These are phyloP conservation scores for Boletus coccyginus DNA, from an alignment of 768 basidiomycete species.

Conservation along the genomic window DNA sequence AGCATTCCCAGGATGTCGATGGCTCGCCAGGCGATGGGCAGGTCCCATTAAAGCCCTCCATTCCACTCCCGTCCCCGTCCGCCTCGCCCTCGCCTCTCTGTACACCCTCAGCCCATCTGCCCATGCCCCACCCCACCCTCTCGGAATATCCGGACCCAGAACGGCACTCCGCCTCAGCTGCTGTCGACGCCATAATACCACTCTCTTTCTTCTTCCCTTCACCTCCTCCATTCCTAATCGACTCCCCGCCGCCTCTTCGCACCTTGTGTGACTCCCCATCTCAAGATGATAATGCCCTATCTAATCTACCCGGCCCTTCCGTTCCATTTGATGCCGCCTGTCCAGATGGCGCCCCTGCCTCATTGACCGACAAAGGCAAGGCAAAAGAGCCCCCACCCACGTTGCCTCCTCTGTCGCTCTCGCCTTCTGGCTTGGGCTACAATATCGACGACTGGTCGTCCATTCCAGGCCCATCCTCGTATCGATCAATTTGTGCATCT, in stretches of 20 bases:
- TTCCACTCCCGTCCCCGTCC: not conserved
- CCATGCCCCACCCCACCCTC: constrained; percentile 11
- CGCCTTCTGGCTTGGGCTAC: constrained; percentile 50
- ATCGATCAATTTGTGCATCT: constrained; percentile 34
- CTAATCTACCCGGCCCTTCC: constrained; percentile 28
- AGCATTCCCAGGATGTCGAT: constrained; percentile 45
- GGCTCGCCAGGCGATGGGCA: constrained; percentile 29
- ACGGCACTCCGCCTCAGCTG: not conserved
- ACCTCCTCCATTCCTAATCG: constrained; percentile 9
- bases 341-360: constrained; percentile 17
- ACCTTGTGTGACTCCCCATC: constrained; percentile 7
- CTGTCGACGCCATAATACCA: not conserved
- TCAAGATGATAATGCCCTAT: constrained; percentile 10
- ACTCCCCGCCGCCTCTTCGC: not conserved
- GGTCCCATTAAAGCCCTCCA: constrained; percentile 8
- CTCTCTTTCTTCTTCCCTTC: constrained; percentile 6
- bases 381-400: constrained; percentile 51
- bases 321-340: constrained; percentile 8
- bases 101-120: constrained; percentile 10
- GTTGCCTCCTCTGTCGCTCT: constrained; percentile 65
- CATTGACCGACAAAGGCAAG: constrained; percentile 51
- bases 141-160: constrained; percentile 14
- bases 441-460: constrained; percentile 38
- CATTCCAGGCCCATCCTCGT: constrained; percentile 34
- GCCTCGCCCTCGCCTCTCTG: not conserved